Evolutionary conservation across 495 filamentous ascomycete species (phyloP).

Genomic region (Aspergillus leporis): DNA sequence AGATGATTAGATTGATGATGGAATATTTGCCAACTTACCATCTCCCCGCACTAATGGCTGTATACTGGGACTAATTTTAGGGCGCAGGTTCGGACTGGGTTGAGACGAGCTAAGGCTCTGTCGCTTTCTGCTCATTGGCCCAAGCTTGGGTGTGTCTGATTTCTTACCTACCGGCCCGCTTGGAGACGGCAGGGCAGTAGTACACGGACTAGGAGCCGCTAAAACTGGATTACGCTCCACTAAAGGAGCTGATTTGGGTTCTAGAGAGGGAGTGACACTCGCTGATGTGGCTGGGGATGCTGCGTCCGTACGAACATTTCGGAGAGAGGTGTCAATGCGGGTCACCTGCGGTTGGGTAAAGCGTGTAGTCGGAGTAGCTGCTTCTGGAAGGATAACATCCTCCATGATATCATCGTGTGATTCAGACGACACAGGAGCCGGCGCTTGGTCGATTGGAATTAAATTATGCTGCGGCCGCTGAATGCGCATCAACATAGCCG

Average conservation of each 20-base stretch:
- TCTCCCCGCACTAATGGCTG: conserved; percentile 83
- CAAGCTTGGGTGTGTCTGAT: conserved; percentile 38
- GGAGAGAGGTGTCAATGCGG: conserved; percentile 45
- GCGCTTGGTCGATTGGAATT: conserved; percentile 27
- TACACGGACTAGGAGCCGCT: conserved; percentile 37
- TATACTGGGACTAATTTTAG: conserved; percentile 91
- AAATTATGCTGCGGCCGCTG: conserved; percentile 41
- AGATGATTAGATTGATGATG: conserved; percentile 6
- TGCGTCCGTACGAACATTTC: conserved; percentile 25
- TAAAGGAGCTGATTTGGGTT: conserved; percentile 28
- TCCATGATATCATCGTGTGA: conserved; percentile 63
- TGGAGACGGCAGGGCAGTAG: conserved; percentile 45
- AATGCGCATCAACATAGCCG: conserved; percentile 81
- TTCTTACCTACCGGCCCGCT: conserved; percentile 43
- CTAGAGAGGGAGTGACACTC: conserved; percentile 32
- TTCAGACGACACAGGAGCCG: conserved; percentile 30
- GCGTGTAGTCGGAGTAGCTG: conserved; percentile 40
- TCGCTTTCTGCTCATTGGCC: conserved; percentile 58
- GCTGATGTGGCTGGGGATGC: conserved; percentile 32
- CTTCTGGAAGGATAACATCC: conserved; percentile 65
- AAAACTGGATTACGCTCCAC: conserved; percentile 27
- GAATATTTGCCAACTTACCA: conserved; percentile 46
- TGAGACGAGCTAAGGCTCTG: conserved; percentile 75
- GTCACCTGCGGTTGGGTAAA: conserved; percentile 37
- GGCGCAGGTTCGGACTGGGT: conserved; percentile 78